Conservation (phyloP, 2,329 filamentous ascomycete genomes). For the Zasmidium cellare region DNA sequence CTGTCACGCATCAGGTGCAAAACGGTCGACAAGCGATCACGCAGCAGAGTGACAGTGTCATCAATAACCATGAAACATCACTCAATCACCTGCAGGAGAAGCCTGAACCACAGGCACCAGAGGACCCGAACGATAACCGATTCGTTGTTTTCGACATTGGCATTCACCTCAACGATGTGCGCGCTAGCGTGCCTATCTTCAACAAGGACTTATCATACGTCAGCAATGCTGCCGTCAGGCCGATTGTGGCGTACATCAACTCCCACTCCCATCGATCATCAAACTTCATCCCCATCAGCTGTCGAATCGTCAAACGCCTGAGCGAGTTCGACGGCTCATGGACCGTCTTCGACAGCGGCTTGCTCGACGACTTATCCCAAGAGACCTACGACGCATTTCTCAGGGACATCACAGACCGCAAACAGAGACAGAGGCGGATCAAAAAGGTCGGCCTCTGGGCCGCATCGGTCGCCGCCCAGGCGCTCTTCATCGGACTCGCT, state of each 20-base stretch:
- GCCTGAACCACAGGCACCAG: not conserved
- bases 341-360: conserved; percentile 88
- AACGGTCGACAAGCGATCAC: conserved; percentile 14
- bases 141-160: conserved; percentile 92
- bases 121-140: conserved; percentile 55
- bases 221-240: conserved; percentile 90
- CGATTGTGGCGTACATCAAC: conserved; percentile 98
- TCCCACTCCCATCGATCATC: conserved; percentile 61
- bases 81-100: not conserved
- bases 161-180: conserved; percentile 93
- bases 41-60: conserved; percentile 18
- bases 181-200: conserved; percentile 89
- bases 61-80: conserved; percentile 24
- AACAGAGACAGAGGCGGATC: conserved; percentile 79
- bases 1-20: conserved; percentile 59
- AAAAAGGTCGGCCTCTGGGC: conserved; percentile 98
- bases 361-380: conserved; percentile 90
- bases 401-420: conserved; percentile 84
- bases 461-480: conserved; percentile 85
- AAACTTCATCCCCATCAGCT: conserved; percentile 93
- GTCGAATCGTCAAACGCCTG: conserved; percentile 85
- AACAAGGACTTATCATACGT: conserved; percentile 90
- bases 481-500: conserved; percentile 91
- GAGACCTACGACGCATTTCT: conserved; percentile 96
- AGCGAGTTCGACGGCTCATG: conserved; percentile 93